Base-by-base conservation (phyloP, 306 rosid genomes). In the Ormosia semicastrata region DNA sequence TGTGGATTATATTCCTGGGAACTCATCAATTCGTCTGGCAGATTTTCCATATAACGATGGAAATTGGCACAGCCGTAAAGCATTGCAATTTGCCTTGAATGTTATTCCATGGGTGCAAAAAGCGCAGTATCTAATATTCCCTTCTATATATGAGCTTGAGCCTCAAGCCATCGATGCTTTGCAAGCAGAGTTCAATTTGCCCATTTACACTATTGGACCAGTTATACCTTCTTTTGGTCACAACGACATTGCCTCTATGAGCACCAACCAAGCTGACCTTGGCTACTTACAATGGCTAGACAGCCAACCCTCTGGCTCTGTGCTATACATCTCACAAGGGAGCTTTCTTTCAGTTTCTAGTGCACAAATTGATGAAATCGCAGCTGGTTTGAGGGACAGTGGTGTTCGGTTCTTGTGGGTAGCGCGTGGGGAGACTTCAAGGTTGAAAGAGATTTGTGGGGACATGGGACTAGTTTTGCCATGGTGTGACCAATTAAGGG, bases 401-500 rank as follows among this genome's bases (percentile, higher is more conserved):
- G 85, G 86, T 0, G 90, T 83, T 62, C 14, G 85, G 9, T 89
- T 89, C 80, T 56, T 91, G 72, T 89, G 90, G 93, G 66, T 86
- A 24, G 78, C 82, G 7, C 83, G 71, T 0, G 62, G 32, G 0
- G 90, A 89, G 10, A 32, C 68, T 8, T 4, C 13, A 0, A 82
- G 64, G 1, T 70, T 83, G 67, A 84, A 72, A 60, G 77, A 80
- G 46, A 37, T 66, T 3, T 87, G 89, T 63, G 89, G 95, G 9
- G 84, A 85, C 3, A 76, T 2, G 47, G 92, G 92, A 7, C 30
- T 91, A 2, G 71, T 89, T 14, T 56, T 91, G 50, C 71, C 74
- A 15, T 91, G 90, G 89, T 91, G 95, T 81, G 95, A 87, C 15
- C 93, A 91, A 73, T 43, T 84, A 66, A 86, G 71, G 12, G 93